Percentiles rank a stretch among this genome's conserved stretches.
Conservation (phyloP, 768 basidiomycete species). For the Serendipita vermifera region DNA sequence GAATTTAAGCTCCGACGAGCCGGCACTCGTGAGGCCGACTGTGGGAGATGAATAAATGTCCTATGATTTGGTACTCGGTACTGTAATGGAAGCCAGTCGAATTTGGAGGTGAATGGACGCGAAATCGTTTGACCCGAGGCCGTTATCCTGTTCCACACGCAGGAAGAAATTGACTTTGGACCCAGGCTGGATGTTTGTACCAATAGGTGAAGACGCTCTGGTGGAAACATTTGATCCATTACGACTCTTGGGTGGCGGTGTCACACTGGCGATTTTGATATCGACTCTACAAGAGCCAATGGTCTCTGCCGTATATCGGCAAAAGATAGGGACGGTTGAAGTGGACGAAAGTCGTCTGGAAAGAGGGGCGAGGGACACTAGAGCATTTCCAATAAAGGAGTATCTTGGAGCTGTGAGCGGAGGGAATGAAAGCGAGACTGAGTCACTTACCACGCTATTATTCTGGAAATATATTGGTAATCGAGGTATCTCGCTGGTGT, state of each 20-base stretch:
- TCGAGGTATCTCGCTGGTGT: too few relatives aligned
- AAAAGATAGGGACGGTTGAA: conserved; percentile 78
- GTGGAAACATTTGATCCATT: conserved; percentile 54
- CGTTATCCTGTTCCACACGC: conserved; percentile 75
- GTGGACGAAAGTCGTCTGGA: conserved; percentile 60
- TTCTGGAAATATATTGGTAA: too few relatives aligned
- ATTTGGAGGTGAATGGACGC: conserved; percentile 74
- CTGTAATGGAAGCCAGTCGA: conserved; percentile 76
- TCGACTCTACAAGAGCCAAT: conserved; percentile 88
- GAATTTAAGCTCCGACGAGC: conserved; percentile 70
- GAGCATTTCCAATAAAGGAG: conserved; percentile 82
- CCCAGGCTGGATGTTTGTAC: conserved; percentile 50
- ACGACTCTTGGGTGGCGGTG: conserved; percentile 44
- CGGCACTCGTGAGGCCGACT: conserved; percentile 56
- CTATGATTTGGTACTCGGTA: conserved; percentile 52
- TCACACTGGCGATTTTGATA: conserved; percentile 64
- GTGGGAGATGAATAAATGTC: conserved; percentile 68
- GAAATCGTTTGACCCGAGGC: conserved; percentile 80
- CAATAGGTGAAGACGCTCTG: conserved; percentile 61
- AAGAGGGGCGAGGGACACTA: conserved; percentile 70
- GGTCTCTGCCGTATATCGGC: conserved; percentile 86
- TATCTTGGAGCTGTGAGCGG: too few relatives aligned
- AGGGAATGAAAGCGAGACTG: too few relatives aligned
- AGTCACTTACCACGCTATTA: too few relatives aligned
- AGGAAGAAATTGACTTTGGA: conserved; percentile 77